phyloP scores from a whole-genome alignment of 2,329 filamentous ascomycete species.

The Colletotrichum incanum region DNA sequence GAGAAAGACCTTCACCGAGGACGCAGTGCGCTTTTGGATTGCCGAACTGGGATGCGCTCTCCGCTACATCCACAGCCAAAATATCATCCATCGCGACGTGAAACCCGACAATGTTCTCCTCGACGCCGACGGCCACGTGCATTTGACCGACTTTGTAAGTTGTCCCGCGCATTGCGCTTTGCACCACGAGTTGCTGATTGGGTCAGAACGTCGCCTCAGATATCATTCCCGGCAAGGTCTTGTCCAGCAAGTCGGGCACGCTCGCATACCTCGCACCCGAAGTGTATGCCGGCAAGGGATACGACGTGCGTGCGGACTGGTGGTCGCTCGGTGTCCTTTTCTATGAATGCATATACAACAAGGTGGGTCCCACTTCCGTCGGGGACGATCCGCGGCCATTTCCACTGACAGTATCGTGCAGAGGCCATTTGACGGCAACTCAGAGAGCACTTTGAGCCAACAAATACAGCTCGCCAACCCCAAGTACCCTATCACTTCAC shows the following conservation, averaged over 20 bases:
- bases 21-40: slow-evolving; percentile 97
- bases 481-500: slow-evolving; percentile 92
- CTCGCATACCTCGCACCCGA: slow-evolving; percentile 96
- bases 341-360: slow-evolving; percentile 99
- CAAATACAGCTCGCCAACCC: slow-evolving; percentile 87
- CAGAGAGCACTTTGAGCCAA: slow-evolving; percentile 83
- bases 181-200: slow-evolving; percentile 44
- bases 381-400: slow-evolving; percentile 2
- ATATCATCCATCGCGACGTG: slow-evolving; percentile 91
- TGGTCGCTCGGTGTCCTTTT: slow-evolving; percentile 99
- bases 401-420: slow-evolving; percentile 59
- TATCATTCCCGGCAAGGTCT: slow-evolving; percentile 82
- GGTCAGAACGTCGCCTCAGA: slow-evolving; percentile 95
- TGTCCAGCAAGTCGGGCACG: slow-evolving; percentile 97
- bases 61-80: slow-evolving; percentile 86
- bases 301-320: slow-evolving; percentile 94
- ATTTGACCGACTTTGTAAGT: slow-evolving; percentile 96
- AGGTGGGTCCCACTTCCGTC: slow-evolving; percentile 69
- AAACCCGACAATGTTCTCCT: slow-evolving; percentile 94
- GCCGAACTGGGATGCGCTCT: slow-evolving; percentile 93
- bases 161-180: neutral
- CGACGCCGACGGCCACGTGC: slow-evolving; percentile 92
- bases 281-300: slow-evolving; percentile 92
- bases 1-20: slow-evolving; percentile 97
- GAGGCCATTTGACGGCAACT: slow-evolving; percentile 94